Evolutionary conservation across 805 yeast genomes (phyloP).

Genomic region (Starmerella gropengiesseri): DNA sequence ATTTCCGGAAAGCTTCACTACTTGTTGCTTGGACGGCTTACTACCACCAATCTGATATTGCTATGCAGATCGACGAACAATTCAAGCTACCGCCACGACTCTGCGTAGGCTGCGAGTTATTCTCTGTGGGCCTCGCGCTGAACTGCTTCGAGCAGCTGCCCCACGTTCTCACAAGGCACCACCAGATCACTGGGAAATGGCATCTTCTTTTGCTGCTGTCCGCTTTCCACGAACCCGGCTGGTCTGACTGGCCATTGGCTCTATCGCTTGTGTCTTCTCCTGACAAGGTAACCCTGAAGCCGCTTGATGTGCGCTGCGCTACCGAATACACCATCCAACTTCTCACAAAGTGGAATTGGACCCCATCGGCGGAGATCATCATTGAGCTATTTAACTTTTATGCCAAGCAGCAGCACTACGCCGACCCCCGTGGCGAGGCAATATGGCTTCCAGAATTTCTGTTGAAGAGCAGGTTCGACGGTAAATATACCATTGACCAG

Average conservation of each 20-base stretch:
- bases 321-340: conserved; percentile 14
- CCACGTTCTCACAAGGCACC: background rate
- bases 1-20: background rate
- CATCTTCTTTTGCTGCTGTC: conserved; percentile 11
- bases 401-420: conserved; percentile 20
- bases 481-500: conserved; percentile 7
- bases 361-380: conserved; percentile 14
- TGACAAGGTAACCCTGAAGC: background rate
- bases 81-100: background rate
- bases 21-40: conserved; percentile 11
- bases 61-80: conserved; percentile 11
- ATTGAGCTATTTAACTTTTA: conserved; percentile 17
- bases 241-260: conserved; percentile 13
- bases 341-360: conserved; percentile 22
- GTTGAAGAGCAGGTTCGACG: conserved; percentile 18
- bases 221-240: background rate
- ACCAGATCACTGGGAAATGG: conserved; percentile 8
- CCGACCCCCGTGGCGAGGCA: conserved; percentile 22
- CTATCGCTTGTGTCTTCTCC: conserved; percentile 1
- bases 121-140: background rate
- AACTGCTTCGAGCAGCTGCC: conserved; percentile 1
- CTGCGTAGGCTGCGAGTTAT: conserved; percentile 13
- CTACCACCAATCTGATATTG: conserved; percentile 10
- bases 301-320: background rate
- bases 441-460: conserved; percentile 20